Evolutionary conservation across 805 yeast genomes (phyloP).

Genomic region (Saccharomyces mikatae): DNA sequence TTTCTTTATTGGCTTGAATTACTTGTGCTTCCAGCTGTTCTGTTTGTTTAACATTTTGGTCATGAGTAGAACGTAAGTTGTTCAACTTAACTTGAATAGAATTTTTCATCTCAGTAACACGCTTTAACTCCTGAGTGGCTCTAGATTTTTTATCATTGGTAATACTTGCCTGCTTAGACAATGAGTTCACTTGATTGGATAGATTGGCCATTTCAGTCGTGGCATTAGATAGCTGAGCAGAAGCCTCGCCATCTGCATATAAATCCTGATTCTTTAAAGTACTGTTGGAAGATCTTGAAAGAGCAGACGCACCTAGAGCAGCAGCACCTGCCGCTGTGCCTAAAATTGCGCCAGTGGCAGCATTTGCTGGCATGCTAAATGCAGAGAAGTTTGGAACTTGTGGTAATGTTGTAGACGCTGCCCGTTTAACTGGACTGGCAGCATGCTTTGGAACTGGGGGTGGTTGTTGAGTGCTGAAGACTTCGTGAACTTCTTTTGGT

Average conservation of each 20-base stretch:
- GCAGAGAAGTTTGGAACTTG: slow-evolving; percentile 29
- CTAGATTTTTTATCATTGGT: slow-evolving; percentile 61
- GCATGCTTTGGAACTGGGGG: slow-evolving; percentile 37
- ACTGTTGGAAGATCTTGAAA: slow-evolving; percentile 5
- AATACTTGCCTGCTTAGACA: slow-evolving; percentile 64
- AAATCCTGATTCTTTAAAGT: slow-evolving; percentile 36
- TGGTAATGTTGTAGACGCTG: slow-evolving; percentile 30
- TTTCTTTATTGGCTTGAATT: slow-evolving; percentile 52
- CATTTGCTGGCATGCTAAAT: slow-evolving; percentile 6
- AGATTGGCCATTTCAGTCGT: slow-evolving; percentile 80
- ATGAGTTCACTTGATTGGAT: slow-evolving; percentile 74
- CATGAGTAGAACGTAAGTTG: slow-evolving; percentile 61
- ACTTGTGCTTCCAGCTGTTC: slow-evolving; percentile 61
- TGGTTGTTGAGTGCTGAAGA: slow-evolving; percentile 8
- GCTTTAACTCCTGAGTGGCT: slow-evolving; percentile 71
- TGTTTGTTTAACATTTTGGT: slow-evolving; percentile 69
- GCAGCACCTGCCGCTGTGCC: slow-evolving; percentile 18
- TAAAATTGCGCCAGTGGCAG: slow-evolving; percentile 9
- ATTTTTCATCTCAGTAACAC: slow-evolving; percentile 54
- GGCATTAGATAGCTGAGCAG: slow-evolving; percentile 66
- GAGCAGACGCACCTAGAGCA: slow-evolving; percentile 14
- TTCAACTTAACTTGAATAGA: slow-evolving; percentile 68
- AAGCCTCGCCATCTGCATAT: slow-evolving; percentile 50
- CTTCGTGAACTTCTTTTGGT: slow-evolving; percentile 16
- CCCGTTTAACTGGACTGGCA: slow-evolving; percentile 34